Percentiles rank a stretch among this genome's conserved stretches.
Conservation (phyloP, 345 rosid genomes). For the Lepidium sativum region DNA sequence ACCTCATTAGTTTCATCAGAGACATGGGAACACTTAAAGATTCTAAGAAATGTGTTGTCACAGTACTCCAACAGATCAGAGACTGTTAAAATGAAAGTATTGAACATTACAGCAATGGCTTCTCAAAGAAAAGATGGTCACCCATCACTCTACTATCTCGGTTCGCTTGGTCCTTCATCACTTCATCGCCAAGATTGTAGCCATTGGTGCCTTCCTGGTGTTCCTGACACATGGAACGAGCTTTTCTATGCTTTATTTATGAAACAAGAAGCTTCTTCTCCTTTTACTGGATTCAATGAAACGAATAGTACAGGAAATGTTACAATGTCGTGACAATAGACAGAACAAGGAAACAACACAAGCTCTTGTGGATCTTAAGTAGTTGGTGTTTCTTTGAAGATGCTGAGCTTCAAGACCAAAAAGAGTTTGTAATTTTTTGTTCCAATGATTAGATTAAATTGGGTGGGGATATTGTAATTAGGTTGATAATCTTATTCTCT, state of each 20-base stretch:
- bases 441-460: conserved; percentile 7
- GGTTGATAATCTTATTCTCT: conserved; percentile 8
- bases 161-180: conserved; percentile 41
- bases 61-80: conserved; percentile 24
- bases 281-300: neutral
- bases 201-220: conserved; percentile 89
- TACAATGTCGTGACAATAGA: conserved; percentile 11
- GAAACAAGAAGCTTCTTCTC: conserved; percentile 20
- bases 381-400: neutral
- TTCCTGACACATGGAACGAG: conserved; percentile 36
- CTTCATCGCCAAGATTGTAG: conserved; percentile 76
- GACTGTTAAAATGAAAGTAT: conserved; percentile 28
- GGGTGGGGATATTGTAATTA: conserved; percentile 17
- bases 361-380: neutral
- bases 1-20: conserved; percentile 25
- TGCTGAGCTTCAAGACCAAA: neutral
- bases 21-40: conserved; percentile 28
- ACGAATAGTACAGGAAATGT: conserved; percentile 10
- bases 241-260: conserved; percentile 23
- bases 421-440: conserved; percentile 15
- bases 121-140: conserved; percentile 70
- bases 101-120: conserved; percentile 62
- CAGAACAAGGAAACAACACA: neutral
- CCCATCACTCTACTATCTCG: conserved; percentile 53
- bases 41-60: conserved; percentile 31